These are phyloP conservation scores for Acacia crassicarpa DNA, from an alignment of 306 rosid species.

Conservation along the genomic window DNA sequence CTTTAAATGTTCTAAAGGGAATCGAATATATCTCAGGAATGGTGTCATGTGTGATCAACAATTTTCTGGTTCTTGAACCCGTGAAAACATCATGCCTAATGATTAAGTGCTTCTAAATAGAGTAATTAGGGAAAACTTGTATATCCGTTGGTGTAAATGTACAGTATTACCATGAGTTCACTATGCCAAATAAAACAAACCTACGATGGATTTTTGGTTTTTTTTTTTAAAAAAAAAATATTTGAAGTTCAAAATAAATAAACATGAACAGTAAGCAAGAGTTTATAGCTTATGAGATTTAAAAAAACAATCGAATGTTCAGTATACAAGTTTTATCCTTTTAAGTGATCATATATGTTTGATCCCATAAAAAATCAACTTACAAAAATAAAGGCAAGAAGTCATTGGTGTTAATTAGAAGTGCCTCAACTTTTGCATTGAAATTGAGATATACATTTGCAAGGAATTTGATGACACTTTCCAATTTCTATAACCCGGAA, in stretches of 20 bases:
- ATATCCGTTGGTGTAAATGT: neutral
- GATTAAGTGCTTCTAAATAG: neutral
- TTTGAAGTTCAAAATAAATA: neutral
- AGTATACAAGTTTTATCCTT: neutral
- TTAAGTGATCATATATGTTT: constrained; percentile 7
- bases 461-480: constrained; percentile 26
- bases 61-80: neutral
- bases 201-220: neutral
- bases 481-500: constrained; percentile 29
- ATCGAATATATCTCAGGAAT: neutral
- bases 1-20: neutral
- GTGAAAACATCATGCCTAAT: neutral
- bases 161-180: neutral
- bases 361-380: constrained; percentile 31
- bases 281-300: neutral
- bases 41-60: neutral
- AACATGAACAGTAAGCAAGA: neutral
- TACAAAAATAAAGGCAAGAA: constrained; percentile 34
- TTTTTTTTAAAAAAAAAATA: neutral
- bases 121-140: neutral
- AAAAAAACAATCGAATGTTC: neutral
- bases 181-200: neutral
- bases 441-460: constrained; percentile 37
- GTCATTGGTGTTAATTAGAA: constrained; percentile 20
- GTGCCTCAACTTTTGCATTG: constrained; percentile 35